These are phyloP conservation scores for Ogataea hybrid DNA, from an alignment of 1,139 yeast genomes.

Conservation along the genomic window DNA sequence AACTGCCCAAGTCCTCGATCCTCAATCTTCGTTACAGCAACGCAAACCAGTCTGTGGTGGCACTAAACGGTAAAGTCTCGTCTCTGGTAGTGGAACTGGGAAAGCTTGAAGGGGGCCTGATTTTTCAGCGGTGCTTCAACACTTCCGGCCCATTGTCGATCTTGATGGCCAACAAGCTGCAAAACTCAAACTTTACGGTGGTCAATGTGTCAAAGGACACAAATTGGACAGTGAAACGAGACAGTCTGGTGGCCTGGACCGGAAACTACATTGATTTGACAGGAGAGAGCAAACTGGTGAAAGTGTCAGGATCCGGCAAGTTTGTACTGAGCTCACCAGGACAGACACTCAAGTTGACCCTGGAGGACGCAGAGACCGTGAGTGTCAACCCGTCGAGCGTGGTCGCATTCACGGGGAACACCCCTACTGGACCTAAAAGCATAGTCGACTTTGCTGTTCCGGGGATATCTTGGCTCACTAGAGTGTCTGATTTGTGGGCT, in stretches of 20 bases:
- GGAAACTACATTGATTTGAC: conserved; percentile 35
- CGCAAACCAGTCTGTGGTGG: conserved; percentile 43
- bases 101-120: conserved; percentile 17
- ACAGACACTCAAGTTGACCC: conserved; percentile 35
- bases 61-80: conserved; percentile 41
- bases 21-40: conserved; percentile 38
- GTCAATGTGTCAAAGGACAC: conserved; percentile 21
- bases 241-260: conserved; percentile 45
- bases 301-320: conserved; percentile 39
- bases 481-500: background rate
- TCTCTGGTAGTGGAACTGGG: conserved; percentile 29
- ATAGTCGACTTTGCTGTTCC: conserved; percentile 27
- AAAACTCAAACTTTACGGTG: conserved; percentile 28
- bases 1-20: conserved; percentile 48
- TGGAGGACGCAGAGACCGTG: conserved; percentile 36
- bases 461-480: conserved; percentile 11
- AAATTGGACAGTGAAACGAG: conserved; percentile 40
- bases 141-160: conserved; percentile 29
- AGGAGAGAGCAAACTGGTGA: conserved; percentile 18
- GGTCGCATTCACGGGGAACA: conserved; percentile 32
- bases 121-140: conserved; percentile 34
- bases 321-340: conserved; percentile 40
- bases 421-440: conserved; percentile 15
- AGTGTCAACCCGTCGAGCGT: conserved; percentile 38
- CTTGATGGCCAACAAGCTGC: conserved; percentile 27